These are phyloP conservation scores for Penicillium coprophilum DNA, from an alignment of 495 filamentous ascomycete species.

Conservation along the genomic window DNA sequence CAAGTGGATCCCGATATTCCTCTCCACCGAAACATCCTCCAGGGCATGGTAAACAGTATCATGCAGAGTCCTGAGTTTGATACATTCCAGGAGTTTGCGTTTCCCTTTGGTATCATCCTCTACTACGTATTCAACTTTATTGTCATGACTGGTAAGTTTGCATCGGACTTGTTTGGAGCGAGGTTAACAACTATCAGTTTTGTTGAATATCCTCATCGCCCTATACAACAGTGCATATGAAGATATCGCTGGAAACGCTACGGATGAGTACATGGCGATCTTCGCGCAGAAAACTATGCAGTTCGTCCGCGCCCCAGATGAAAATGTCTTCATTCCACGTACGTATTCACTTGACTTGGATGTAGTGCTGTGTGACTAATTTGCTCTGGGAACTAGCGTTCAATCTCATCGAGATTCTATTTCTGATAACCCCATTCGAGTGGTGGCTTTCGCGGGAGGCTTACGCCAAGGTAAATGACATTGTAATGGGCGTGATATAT, in stretches of 20 bases:
- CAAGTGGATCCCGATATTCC: constrained; percentile 67
- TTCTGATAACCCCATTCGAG: constrained; percentile 78
- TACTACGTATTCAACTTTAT: constrained; percentile 97
- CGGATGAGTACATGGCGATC: constrained; percentile 91
- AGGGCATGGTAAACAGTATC: constrained; percentile 86
- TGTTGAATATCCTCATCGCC: constrained; percentile 92
- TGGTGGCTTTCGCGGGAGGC: constrained; percentile 78
- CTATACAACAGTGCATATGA: constrained; percentile 96
- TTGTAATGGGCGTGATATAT: constrained; percentile 84
- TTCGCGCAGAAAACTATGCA: constrained; percentile 90
- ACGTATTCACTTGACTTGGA: constrained; percentile 19
- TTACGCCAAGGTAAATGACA: constrained; percentile 81
- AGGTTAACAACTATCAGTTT: constrained; percentile 48
- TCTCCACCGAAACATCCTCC: constrained; percentile 69
- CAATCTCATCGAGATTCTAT: constrained; percentile 87
- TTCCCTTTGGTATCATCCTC: constrained; percentile 81
- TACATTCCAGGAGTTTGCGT: constrained; percentile 75
- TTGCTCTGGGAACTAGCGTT: constrained; percentile 53
- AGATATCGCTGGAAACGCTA: constrained; percentile 91
- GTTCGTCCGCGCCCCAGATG: constrained; percentile 93
- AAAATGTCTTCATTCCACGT: constrained; percentile 94
- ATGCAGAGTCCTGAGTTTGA: constrained; percentile 90
- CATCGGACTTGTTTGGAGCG: not conserved
- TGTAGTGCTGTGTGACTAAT: not conserved
- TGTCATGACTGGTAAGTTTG: constrained; percentile 70